Evolutionary conservation across 2,329 filamentous ascomycete genomes (phyloP).

Genomic region (Claviceps digitariae): DNA sequence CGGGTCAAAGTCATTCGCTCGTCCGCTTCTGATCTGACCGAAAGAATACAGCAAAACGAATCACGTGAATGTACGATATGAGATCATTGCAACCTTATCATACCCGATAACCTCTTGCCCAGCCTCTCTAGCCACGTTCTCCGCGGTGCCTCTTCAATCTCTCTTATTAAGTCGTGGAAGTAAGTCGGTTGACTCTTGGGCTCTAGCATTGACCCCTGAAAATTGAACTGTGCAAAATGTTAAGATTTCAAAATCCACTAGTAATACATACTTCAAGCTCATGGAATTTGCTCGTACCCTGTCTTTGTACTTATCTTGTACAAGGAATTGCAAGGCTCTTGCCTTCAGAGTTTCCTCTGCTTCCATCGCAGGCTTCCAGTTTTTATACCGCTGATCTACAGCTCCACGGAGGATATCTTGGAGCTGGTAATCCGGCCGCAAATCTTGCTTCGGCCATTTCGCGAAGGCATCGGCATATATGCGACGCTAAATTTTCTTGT

Average conservation of each 20-base stretch:
- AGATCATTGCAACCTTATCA: constrained; percentile 42
- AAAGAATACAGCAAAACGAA: neutral
- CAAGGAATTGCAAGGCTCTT: constrained; percentile 44
- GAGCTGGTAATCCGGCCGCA: constrained; percentile 50
- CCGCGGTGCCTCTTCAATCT: constrained; percentile 49
- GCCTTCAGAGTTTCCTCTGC: constrained; percentile 40
- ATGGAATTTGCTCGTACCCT: constrained; percentile 27
- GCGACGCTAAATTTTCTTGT: constrained; percentile 15
- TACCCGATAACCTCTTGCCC: constrained; percentile 41
- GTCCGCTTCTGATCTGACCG: neutral
- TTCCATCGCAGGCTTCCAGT: constrained; percentile 24
- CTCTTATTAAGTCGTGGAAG: constrained; percentile 45
- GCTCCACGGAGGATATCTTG: constrained; percentile 36
- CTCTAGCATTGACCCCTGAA: constrained; percentile 35
- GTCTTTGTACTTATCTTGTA: constrained; percentile 45
- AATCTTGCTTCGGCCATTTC: constrained; percentile 49
- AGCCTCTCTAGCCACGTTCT: constrained; percentile 39
- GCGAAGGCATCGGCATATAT: constrained; percentile 27
- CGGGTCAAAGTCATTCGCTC: neutral
- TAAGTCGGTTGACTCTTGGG: constrained; percentile 52
- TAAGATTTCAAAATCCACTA: neutral
- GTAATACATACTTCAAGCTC: neutral
- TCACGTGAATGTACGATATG: neutral
- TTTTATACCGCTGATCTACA: constrained; percentile 22
- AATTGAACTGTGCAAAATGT: constrained; percentile 19